Percentiles rank a stretch among this genome's conserved stretches.
These are phyloP conservation scores for Penicillium palitans DNA, from an alignment of 2,329 filamentous ascomycete genomes.

Conservation along the genomic window DNA sequence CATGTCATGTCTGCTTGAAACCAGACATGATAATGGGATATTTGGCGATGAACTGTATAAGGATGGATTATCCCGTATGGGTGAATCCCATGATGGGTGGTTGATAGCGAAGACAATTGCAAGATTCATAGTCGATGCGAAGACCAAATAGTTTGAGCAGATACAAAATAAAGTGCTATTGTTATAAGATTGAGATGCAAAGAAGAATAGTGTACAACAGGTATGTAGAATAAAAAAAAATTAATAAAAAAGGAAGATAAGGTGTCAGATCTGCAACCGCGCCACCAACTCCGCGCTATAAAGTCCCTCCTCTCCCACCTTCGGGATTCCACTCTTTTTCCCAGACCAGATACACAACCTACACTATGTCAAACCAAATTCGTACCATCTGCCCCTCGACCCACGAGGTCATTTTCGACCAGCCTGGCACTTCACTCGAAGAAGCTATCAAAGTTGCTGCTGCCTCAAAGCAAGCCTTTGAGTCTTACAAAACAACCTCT, in stretches of 20 bases:
- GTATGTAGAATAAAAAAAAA: not conserved
- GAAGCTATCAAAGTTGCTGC: slow-evolving; percentile 26
- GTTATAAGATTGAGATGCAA: not conserved
- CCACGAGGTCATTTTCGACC: slow-evolving; percentile 76
- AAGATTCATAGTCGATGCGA: not conserved
- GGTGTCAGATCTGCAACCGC: slow-evolving; percentile 4
- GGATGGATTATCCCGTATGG: slow-evolving; percentile 21
- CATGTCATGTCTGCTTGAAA: slow-evolving; percentile 38
- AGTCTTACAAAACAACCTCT: slow-evolving; percentile 66
- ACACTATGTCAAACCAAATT: slow-evolving; percentile 30
- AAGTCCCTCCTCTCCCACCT: slow-evolving; percentile 10
- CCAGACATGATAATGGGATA: slow-evolving; percentile 22
- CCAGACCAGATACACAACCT: not conserved
- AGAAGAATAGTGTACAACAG: not conserved
- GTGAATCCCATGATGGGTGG: slow-evolving; percentile 26
- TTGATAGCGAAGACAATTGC: slow-evolving; percentile 15
- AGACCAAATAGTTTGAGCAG: not conserved
- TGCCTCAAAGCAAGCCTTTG: slow-evolving; percentile 33
- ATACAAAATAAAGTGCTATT: not conserved
- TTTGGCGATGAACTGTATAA: slow-evolving; percentile 28
- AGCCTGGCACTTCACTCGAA: slow-evolving; percentile 61
- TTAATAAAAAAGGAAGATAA: not conserved
- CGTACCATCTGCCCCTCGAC: slow-evolving; percentile 83
- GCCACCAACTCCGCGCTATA: slow-evolving; percentile 9
- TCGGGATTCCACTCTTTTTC: not conserved